These are phyloP conservation scores for Ophiostoma piceae DNA, from an alignment of 2,329 filamentous ascomycete genomes.

Conservation along the genomic window DNA sequence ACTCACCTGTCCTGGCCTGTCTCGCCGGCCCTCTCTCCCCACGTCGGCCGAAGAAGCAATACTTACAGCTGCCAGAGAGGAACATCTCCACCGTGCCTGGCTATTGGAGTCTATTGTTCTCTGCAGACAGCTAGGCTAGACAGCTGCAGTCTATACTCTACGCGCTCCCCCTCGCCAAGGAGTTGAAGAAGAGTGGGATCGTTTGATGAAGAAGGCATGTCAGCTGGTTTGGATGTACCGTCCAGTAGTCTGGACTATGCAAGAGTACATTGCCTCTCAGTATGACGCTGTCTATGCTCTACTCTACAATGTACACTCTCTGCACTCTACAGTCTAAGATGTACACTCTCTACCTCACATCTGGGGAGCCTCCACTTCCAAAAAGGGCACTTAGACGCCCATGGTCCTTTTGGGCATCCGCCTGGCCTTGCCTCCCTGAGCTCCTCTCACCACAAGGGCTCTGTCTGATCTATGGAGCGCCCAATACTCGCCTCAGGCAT, in stretches of 20 bases:
- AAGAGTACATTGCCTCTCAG: neutral
- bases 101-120: constrained; percentile 8
- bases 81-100: constrained; percentile 1
- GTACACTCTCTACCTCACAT: neutral
- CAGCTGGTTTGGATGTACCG: constrained; percentile 5
- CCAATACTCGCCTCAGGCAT: neutral
- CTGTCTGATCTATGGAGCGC: constrained; percentile 1
- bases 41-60: constrained; percentile 9
- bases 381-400: neutral
- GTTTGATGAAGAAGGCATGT: constrained; percentile 20
- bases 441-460: neutral
- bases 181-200: constrained; percentile 21
- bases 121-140: neutral
- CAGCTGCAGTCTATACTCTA: neutral
- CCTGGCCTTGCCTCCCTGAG: constrained; percentile 13
- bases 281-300: neutral
- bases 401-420: constrained; percentile 12
- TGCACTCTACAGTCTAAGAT: neutral
- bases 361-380: constrained; percentile 5
- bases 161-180: constrained; percentile 22
- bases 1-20: constrained; percentile 9
- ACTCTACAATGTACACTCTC: neutral
- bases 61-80: neutral
- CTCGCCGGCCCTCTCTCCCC: neutral
- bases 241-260: constrained; percentile 2